phyloP scores from a whole-genome alignment of 202 grass and related monocot genomes.

The Setaria italica region DNA sequence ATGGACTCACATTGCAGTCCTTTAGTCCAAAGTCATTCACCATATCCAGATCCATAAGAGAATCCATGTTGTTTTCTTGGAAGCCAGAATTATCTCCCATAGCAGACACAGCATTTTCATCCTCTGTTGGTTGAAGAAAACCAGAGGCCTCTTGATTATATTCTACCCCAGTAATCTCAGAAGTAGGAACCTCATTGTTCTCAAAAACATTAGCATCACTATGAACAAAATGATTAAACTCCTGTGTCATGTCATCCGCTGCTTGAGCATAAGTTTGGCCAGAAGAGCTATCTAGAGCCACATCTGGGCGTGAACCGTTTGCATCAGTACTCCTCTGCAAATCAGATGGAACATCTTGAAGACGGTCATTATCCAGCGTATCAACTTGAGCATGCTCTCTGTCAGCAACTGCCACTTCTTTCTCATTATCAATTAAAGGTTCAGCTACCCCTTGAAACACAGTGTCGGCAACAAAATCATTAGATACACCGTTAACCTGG shows the following conservation, averaged over 20 bases:
- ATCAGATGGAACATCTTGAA: constrained; percentile 53
- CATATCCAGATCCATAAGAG: constrained; percentile 63
- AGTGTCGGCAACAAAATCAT: constrained; percentile 27
- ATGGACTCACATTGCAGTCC: constrained; percentile 85
- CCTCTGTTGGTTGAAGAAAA: constrained; percentile 52
- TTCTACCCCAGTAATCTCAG: constrained; percentile 52
- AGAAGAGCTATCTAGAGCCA: constrained; percentile 45
- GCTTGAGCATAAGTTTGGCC: constrained; percentile 34
- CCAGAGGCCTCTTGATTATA: constrained; percentile 40
- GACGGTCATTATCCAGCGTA: constrained; percentile 33
- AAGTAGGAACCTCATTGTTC: constrained; percentile 55
- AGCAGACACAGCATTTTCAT: constrained; percentile 66
- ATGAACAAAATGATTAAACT: constrained; percentile 45
- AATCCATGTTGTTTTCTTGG: constrained; percentile 67
- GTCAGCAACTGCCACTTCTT: constrained; percentile 39
- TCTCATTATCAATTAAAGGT: constrained; percentile 27
- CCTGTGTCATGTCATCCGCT: constrained; percentile 40
- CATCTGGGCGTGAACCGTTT: constrained; percentile 41
- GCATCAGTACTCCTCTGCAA: constrained; percentile 37
- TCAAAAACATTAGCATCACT: constrained; percentile 44
- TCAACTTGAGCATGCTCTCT: constrained; percentile 45
- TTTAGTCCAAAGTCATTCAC: constrained; percentile 59
- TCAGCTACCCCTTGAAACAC: constrained; percentile 37
- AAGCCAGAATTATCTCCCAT: constrained; percentile 87
- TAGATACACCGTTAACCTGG: constrained; percentile 38